These are phyloP conservation scores for Hypoxylon intermedium DNA, from an alignment of 495 filamentous ascomycete genomes.

Conservation along the genomic window DNA sequence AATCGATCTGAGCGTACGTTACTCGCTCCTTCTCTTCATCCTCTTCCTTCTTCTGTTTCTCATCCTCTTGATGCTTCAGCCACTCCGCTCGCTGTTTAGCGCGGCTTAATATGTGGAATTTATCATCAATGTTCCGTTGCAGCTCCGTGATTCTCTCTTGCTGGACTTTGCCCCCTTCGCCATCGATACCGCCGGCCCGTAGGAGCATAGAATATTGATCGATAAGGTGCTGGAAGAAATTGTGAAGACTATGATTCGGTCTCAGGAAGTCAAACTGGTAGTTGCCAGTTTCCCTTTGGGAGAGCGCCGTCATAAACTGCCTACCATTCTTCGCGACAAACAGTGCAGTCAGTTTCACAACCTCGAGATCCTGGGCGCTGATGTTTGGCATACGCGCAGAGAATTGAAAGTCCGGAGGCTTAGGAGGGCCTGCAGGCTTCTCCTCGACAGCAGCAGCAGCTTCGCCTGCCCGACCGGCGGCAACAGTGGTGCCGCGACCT, in stretches of 20 bases:
- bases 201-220: constrained; percentile 93
- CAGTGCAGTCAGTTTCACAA: constrained; percentile 86
- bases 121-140: constrained; percentile 77
- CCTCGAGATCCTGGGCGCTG: constrained; percentile 91
- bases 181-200: constrained; percentile 70
- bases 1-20: constrained; percentile 91
- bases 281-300: constrained; percentile 87
- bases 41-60: constrained; percentile 89
- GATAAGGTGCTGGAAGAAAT: constrained; percentile 88
- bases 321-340: constrained; percentile 92
- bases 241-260: constrained; percentile 92
- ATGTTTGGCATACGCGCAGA: constrained; percentile 98
- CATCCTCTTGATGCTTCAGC: constrained; percentile 80
- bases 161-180: constrained; percentile 69
- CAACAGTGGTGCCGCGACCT: constrained; percentile 79
- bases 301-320: constrained; percentile 85
- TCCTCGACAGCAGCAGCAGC: constrained; percentile 58
- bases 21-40: constrained; percentile 83
- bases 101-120: constrained; percentile 77
- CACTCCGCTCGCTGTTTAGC: constrained; percentile 87
- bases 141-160: constrained; percentile 75
- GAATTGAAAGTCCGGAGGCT: constrained; percentile 92
- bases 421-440: constrained; percentile 80
- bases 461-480: constrained; percentile 78
- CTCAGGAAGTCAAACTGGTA: constrained; percentile 97